These are phyloP conservation scores for Fusarium sp. DNA, from an alignment of 2,329 filamentous ascomycete genomes.

Conservation along the genomic window DNA sequence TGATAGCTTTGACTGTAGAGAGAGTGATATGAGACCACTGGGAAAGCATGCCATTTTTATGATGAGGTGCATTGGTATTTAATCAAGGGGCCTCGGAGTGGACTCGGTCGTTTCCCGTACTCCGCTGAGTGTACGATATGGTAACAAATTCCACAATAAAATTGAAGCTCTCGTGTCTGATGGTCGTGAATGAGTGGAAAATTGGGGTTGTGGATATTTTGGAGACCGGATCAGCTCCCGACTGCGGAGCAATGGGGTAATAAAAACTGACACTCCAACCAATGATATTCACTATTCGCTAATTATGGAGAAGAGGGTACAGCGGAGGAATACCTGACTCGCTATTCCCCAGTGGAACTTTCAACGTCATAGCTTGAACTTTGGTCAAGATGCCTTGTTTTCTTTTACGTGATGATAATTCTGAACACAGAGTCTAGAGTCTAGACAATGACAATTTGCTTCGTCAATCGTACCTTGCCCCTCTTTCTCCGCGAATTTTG, in stretches of 20 bases:
- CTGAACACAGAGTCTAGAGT: background rate
- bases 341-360: conserved; percentile 21
- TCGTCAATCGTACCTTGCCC: background rate
- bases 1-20: background rate
- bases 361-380: conserved; percentile 24
- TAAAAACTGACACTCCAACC: conserved; percentile 15
- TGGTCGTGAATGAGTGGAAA: background rate
- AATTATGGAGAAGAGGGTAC: background rate
- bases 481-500: conserved; percentile 16
- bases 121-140: background rate
- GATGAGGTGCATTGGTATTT: background rate
- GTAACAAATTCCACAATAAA: conserved; percentile 18
- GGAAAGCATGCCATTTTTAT: background rate
- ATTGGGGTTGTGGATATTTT: conserved; percentile 20
- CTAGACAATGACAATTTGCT: background rate
- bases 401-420: conserved; percentile 33
- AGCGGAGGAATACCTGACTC: conserved; percentile 17
- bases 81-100: conserved; percentile 12
- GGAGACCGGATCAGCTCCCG: conserved; percentile 21
- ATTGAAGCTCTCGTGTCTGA: background rate
- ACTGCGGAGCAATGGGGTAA: conserved; percentile 28
- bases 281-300: background rate
- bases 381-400: background rate
- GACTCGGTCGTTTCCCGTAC: conserved; percentile 3
- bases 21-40: background rate